These are phyloP conservation scores for Clohesyomyces aquaticus DNA, from an alignment of 495 filamentous ascomycete genomes.

Conservation along the genomic window DNA sequence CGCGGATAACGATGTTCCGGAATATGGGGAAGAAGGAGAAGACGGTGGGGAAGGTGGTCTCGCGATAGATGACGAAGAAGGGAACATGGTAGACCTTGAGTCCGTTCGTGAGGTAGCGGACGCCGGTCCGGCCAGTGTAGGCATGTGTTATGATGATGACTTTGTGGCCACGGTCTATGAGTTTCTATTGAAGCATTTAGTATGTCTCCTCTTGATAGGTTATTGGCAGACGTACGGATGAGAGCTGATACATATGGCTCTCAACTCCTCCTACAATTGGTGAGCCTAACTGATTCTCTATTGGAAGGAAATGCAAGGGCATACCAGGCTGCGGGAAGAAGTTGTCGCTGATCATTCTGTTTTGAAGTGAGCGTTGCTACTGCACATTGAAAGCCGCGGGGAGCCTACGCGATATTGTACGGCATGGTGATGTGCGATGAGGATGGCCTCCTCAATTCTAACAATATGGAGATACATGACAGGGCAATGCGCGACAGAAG, in stretches of 20 bases:
- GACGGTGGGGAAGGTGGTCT: slow-evolving; percentile 93
- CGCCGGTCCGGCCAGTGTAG: slow-evolving; percentile 86
- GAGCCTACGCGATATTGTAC: slow-evolving; percentile 73
- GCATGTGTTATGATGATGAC: slow-evolving; percentile 97
- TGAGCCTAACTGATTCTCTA: slow-evolving; percentile 4
- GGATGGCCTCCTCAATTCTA: slow-evolving; percentile 18
- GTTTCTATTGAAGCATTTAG: slow-evolving; percentile 57
- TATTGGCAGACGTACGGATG: slow-evolving; percentile 51
- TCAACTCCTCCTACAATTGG: slow-evolving; percentile 73
- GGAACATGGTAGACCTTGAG: slow-evolving; percentile 98
- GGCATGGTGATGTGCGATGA: slow-evolving; percentile 54
- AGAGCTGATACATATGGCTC: slow-evolving; percentile 97
- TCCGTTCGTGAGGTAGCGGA: slow-evolving; percentile 97
- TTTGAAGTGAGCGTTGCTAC: slow-evolving; percentile 5
- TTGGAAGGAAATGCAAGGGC: slow-evolving; percentile 14
- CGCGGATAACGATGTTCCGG: slow-evolving; percentile 90
- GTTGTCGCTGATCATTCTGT: slow-evolving; percentile 97
- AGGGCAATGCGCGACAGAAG: background rate
- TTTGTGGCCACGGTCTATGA: slow-evolving; percentile 96
- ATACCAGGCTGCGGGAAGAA: slow-evolving; percentile 94
- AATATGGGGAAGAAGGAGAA: slow-evolving; percentile 98
- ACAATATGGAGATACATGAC: slow-evolving; percentile 13
- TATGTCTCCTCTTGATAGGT: no score
- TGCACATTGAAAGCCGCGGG: background rate
- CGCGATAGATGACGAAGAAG: slow-evolving; percentile 92